Evolutionary conservation across 2,329 filamentous ascomycete species (phyloP).

Genomic region (Trichophaea hybrida): DNA sequence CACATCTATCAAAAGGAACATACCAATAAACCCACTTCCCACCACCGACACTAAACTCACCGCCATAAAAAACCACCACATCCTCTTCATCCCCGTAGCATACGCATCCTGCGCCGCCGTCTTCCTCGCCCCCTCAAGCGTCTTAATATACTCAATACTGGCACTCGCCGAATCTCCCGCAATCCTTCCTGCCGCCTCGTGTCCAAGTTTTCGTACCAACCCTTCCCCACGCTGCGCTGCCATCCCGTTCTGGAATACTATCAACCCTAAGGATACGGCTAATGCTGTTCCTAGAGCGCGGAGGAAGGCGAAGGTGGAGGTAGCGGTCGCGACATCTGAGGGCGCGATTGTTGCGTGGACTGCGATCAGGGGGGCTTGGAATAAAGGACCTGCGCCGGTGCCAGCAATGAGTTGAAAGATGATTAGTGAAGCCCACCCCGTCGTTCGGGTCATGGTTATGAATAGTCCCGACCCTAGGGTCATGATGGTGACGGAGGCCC

Average conservation of each 20-base stretch:
- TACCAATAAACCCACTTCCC: conserved; percentile 14
- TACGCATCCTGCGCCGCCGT: conserved; percentile 24
- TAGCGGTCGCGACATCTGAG: conserved; percentile 48
- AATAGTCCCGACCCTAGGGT: conserved; percentile 51
- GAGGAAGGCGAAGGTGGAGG: conserved; percentile 46
- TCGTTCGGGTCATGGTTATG: conserved; percentile 44
- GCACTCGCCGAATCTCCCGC: conserved; percentile 47
- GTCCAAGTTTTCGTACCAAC: conserved; percentile 35
- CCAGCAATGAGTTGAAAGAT: conserved; percentile 29
- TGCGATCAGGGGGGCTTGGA: conserved; percentile 27
- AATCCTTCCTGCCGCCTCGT: conserved; percentile 38
- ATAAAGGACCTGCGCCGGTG: conserved; percentile 24
- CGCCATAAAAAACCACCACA: conserved; percentile 28
- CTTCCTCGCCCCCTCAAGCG: conserved; percentile 37
- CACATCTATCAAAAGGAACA: background rate
- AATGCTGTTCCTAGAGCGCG: conserved; percentile 45
- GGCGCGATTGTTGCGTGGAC: conserved; percentile 48
- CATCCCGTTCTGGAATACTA: conserved; percentile 66
- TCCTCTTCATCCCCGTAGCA: conserved; percentile 23
- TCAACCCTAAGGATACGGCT: conserved; percentile 45
- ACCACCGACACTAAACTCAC: conserved; percentile 16
- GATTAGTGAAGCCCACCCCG: conserved; percentile 43
- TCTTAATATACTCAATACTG: conserved; percentile 44
- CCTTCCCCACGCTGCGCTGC: conserved; percentile 40
- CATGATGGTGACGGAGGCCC: conserved; percentile 44